A percentile compares a stretch with the other conserved stretches of the same genome.
phyloP scores from a whole-genome alignment of 768 basidiomycete genomes.

The Lentinula raphanica region DNA sequence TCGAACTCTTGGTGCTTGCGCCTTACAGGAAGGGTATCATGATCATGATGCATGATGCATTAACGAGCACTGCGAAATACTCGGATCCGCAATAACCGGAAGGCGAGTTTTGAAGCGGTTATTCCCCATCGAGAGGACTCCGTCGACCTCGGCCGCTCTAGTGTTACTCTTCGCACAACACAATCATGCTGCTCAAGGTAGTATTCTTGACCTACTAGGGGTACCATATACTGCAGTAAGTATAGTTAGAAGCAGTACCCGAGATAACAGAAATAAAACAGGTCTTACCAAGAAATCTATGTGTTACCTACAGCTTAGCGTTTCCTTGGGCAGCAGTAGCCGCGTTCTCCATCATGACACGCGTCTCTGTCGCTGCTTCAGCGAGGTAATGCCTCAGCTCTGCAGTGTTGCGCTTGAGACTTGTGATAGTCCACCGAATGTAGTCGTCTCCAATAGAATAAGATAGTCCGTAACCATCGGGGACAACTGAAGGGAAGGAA shows the following conservation, averaged over 20 bases:
- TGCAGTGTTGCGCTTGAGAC: conserved; percentile 48
- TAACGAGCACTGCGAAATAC: neutral
- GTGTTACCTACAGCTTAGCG: neutral
- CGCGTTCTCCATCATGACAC: conserved; percentile 72
- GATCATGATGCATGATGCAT: no score
- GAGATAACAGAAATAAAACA: no score
- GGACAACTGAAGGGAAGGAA: conserved; percentile 53
- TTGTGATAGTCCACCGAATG: conserved; percentile 90
- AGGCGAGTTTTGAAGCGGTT: neutral
- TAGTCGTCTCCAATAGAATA: conserved; percentile 84
- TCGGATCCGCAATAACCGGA: conserved; percentile 5
- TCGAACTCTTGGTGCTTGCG: no score
- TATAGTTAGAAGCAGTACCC: no score
- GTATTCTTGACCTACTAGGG: no score
- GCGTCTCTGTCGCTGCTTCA: conserved; percentile 76
- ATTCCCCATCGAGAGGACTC: neutral
- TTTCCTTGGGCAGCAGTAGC: conserved; percentile 33
- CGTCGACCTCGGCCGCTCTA: conserved; percentile 6
- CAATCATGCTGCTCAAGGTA: no score
- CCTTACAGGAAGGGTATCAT: no score
- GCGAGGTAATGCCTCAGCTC: conserved; percentile 66
- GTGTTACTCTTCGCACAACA: neutral
- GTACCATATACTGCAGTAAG: no score
- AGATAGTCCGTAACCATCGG: conserved; percentile 86
- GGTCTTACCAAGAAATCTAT: neutral